Evolutionary conservation across 1,284 basidiomycete species (phyloP).

Genomic region (Fomitopsis palustris): DNA sequence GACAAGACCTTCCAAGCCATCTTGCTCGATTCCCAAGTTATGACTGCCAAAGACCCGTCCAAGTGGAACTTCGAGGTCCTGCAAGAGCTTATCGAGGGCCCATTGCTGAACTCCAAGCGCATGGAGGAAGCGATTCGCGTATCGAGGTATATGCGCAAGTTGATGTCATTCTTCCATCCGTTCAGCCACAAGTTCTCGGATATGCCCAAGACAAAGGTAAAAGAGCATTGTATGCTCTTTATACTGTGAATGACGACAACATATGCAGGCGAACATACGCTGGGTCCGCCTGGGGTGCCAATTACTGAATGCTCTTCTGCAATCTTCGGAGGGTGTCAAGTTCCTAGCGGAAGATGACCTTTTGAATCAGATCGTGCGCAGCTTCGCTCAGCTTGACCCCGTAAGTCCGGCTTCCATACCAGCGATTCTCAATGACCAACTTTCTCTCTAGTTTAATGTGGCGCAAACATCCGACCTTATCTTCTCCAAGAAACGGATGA

Average conservation of each 20-base stretch:
- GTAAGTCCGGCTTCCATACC: conserved; percentile 40
- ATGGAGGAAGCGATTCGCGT: conserved; percentile 95
- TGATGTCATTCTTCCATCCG: conserved; percentile 94
- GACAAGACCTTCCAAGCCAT: conserved; percentile 84
- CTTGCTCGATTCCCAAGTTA: conserved; percentile 77
- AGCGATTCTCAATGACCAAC: not conserved
- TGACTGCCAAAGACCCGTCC: conserved; percentile 83
- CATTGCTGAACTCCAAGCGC: conserved; percentile 87
- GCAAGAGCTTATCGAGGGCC: conserved; percentile 90
- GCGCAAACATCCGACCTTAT: conserved; percentile 72
- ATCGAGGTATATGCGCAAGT: conserved; percentile 81
- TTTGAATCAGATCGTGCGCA: conserved; percentile 80
- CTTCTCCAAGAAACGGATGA: conserved; percentile 82
- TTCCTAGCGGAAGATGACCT: conserved; percentile 89
- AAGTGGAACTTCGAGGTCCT: conserved; percentile 94
- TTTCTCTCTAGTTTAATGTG: conserved; percentile 53
- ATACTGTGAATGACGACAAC: not conserved
- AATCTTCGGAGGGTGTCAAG: conserved; percentile 79
- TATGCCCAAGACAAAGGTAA: conserved; percentile 69
- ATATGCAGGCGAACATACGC: conserved; percentile 60
- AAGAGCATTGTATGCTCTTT: conserved; percentile 9
- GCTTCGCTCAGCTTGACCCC: conserved; percentile 91
- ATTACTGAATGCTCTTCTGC: conserved; percentile 79
- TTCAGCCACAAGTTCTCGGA: conserved; percentile 85
- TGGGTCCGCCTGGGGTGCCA: conserved; percentile 88